Base-by-base conservation (phyloP, 2,329 filamentous ascomycete species). In the Fusarium hostae region DNA sequence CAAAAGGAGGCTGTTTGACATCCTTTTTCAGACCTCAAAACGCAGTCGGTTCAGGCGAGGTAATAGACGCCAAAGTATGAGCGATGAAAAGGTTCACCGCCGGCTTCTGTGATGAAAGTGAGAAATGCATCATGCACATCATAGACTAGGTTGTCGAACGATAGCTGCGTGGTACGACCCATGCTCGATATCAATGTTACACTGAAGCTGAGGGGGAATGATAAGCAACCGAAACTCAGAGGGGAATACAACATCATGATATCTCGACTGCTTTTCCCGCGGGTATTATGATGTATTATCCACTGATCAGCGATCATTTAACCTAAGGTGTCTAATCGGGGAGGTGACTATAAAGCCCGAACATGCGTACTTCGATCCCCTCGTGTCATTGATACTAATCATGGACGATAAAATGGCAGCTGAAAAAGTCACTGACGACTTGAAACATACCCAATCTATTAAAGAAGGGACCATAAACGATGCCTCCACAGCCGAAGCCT, bases 401-500 rank as follows among this genome's bases (percentile, higher is more conserved):
- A 24, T 34, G 24, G n/a, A 9, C 3, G 10, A 13, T 6, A 65
- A 44, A 16, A 66, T 65, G 63, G 24, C 28, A 9, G 12, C 4
- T 9, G 59, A 59, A 13, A 65, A 65, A 13, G 9, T 9, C 9
- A n/a, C 37, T 0, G 61, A 50, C 16, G 50, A 66, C 20, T 39
- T 66, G 4, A 66, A 65, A 13, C 50, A 37, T 9, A 41, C 43
- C 1, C n/a, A 47, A 5, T 66, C 63, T 0, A 28, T 66, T 6
- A 47, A 39, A 43, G 35, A 57, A 6, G 63, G 50, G 0, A 65
- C 50, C 4, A 59, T 66, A 12, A 65, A 50, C 8, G 63, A 66
- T 39, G 22, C 18, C 6, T 66, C 63, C 1, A 65, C 37, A 0
- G 63, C 63, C 1, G 63, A 66, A 35, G 60, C 63, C 0, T 3